Percentiles rank a stretch among this genome's conserved stretches.
phyloP scores from a whole-genome alignment of 306 rosid species.

The Prunus dulcis region DNA sequence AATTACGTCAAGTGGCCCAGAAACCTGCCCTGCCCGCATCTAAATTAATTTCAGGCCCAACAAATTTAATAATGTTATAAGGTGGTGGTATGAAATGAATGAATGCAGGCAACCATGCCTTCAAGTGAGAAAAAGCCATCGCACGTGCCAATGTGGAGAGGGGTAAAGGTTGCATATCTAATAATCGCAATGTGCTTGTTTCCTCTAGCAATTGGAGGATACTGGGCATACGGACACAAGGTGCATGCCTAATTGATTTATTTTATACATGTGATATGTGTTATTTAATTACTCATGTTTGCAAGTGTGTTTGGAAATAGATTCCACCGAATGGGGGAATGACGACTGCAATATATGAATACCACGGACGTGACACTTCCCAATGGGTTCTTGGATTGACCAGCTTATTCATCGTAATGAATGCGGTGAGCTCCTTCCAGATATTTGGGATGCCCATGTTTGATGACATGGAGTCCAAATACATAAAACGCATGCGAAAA shows the following conservation, averaged over 20 bases:
- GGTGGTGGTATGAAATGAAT: too few species aligned
- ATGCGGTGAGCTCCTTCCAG: slow-evolving; percentile 35
- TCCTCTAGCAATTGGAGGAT: slow-evolving; percentile 45
- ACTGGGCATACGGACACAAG: slow-evolving; percentile 41
- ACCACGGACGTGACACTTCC: slow-evolving; percentile 32
- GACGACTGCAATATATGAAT: slow-evolving; percentile 38
- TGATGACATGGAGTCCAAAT: slow-evolving; percentile 34
- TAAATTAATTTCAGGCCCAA: neutral
- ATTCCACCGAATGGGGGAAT: slow-evolving; percentile 44
- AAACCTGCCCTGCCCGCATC: too few species aligned
- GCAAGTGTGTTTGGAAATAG: neutral
- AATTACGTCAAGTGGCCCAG: too few species aligned
- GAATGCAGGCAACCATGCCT: slow-evolving; percentile 38
- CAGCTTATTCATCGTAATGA: slow-evolving; percentile 30
- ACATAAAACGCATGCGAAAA: slow-evolving; percentile 29
- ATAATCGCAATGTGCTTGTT: slow-evolving; percentile 30
- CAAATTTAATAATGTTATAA: too few species aligned
- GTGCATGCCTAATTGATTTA: neutral
- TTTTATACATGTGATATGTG: too few species aligned
- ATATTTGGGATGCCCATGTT: slow-evolving; percentile 49
- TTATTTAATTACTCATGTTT: too few species aligned
- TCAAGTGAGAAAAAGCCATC: slow-evolving; percentile 44
- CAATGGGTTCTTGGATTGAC: slow-evolving; percentile 30
- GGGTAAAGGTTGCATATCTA: slow-evolving; percentile 24
- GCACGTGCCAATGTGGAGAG: slow-evolving; percentile 44